Evolutionary conservation across 176 grass and related monocot species (phyloP), one percentile per base, ranked within the genome.

Genomic region (Bothriochloa decipiens): DNA sequence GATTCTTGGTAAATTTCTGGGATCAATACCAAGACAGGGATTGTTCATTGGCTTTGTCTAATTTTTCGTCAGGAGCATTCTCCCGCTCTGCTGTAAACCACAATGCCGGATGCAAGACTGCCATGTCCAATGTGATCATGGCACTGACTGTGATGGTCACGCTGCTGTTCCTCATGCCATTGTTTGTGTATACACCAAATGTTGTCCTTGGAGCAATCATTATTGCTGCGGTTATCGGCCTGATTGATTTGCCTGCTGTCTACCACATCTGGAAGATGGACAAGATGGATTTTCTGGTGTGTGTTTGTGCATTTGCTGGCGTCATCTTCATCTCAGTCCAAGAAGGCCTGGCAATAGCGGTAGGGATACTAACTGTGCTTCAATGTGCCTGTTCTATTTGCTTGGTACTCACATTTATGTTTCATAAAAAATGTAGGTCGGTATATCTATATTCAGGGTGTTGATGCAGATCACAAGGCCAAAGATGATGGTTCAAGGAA

Each of bases 81-180:
- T 98, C 93, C 55, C 96, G 96, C 11, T 98, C 96, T 65, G 96
- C 96, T 6, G 96, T 98, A 35, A 98, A 98, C 83, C 87, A 98
- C 81, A 93, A 98, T 75, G 96, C 96, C 9, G 96, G 96, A 14
- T 93, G 93, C 85, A 98, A 95, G 89, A 98, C 91, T 20, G 93
- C 96, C 42, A 87, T 98, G 83, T 98, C 96, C 14, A 98, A 98
- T 40, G 83, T 93, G 66, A 86, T 98, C 64, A 98, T 98, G 96
- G 89, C 96, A 1, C 29, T 98, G 29, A 98, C 96, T 4, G 93
- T 98, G 36, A 98, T 98, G 96, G 76, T 98, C 50, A 92, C 96
- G 0, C 78, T 98, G 29, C 65, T 98, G 37, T 92, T 98, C 40
- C 89, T 98, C 22, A 98, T 98, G 96, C 96, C 96, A 11, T 12